phyloP scores from a whole-genome alignment of 495 filamentous ascomycete species.

The Podospora conica region DNA sequence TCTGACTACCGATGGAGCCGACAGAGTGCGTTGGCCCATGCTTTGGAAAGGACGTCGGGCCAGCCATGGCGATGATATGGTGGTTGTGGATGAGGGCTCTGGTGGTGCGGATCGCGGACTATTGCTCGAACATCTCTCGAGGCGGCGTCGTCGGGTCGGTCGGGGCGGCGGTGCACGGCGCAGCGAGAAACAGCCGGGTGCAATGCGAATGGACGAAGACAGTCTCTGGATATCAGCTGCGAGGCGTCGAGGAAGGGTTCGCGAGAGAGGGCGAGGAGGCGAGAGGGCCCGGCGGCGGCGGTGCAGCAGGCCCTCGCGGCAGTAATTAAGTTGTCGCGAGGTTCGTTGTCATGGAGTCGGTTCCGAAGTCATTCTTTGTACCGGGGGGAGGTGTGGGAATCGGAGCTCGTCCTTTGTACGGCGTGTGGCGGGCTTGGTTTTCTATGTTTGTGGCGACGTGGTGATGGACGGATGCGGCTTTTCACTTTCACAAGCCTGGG shows the following conservation, averaged over 20 bases:
- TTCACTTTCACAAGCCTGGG: neutral
- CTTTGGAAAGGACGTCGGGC: neutral
- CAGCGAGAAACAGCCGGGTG: neutral
- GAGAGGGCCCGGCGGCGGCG: neutral
- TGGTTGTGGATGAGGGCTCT: neutral
- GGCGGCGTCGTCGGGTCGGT: neutral
- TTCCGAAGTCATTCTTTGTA: neutral
- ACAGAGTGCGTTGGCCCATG: neutral
- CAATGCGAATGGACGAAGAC: neutral
- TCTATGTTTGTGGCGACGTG: neutral
- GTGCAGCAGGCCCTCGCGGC: neutral
- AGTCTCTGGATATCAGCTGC: neutral
- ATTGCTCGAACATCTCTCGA: neutral
- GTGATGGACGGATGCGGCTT: neutral
- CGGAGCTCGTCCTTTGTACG: neutral
- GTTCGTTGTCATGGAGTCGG: neutral
- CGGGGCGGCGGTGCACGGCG: neutral
- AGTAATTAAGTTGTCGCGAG: neutral
- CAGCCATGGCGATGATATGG: neutral
- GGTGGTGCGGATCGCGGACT: neutral
- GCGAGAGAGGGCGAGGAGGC: neutral
- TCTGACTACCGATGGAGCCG: neutral
- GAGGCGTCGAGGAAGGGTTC: neutral
- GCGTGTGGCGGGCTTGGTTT: neutral
- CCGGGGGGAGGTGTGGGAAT: neutral